Conservation (phyloP, 2,329 filamentous ascomycete species). For the Xylaria sp. region DNA sequence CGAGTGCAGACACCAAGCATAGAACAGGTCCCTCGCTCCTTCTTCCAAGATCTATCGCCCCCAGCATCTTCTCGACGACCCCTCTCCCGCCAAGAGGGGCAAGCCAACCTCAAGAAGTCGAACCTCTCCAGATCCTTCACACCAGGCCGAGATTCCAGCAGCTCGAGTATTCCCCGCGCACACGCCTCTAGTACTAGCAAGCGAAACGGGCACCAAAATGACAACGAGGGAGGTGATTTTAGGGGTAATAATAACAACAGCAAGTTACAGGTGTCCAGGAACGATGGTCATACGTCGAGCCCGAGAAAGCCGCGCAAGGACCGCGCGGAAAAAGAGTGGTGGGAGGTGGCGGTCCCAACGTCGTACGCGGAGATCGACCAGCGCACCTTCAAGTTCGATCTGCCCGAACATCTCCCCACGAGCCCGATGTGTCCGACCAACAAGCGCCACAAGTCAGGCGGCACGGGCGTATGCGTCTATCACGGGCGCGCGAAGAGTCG, state of each 20-base stretch:
- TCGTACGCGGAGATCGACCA: conserved; percentile 31
- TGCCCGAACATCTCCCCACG: conserved; percentile 57
- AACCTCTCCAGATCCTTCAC: conserved; percentile 11
- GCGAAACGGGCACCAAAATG: not conserved
- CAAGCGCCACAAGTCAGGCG: conserved; percentile 49
- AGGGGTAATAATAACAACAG: not conserved
- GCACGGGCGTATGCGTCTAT: conserved; percentile 57
- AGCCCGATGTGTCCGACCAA: conserved; percentile 60
- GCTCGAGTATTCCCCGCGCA: not conserved
- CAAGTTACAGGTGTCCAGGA: not conserved
- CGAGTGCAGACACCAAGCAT: conserved; percentile 55
- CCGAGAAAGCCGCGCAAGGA: conserved; percentile 4
- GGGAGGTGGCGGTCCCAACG: conserved; percentile 36
- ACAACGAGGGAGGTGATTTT: not conserved
- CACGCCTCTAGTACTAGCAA: not conserved
- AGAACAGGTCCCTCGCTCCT: conserved; percentile 47
- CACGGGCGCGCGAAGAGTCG: conserved; percentile 47
- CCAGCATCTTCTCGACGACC: conserved; percentile 28
- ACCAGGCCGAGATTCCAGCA: conserved; percentile 1
- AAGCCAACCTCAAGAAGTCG: conserved; percentile 14
- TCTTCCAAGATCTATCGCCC: conserved; percentile 51
- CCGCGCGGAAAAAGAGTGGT: conserved; percentile 38
- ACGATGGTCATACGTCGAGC: not conserved
- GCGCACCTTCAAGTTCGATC: conserved; percentile 52
- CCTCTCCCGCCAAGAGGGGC: conserved; percentile 6